A percentile compares a stretch with the other conserved stretches of the same genome.
phyloP scores from a whole-genome alignment of 371 early-diverging fungal species.

The Mucor irregularis region DNA sequence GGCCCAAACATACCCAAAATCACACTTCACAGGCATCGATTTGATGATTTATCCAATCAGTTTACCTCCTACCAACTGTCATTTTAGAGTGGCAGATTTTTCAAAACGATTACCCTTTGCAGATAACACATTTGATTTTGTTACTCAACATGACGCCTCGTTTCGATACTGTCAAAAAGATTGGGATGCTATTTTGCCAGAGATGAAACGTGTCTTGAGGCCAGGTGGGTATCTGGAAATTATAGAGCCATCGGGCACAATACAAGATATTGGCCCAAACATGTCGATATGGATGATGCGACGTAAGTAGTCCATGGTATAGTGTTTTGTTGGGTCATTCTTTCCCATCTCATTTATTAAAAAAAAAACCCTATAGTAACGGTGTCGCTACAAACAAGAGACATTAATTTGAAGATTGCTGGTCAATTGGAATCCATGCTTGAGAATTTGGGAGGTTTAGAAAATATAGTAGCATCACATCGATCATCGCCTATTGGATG shows the following conservation, averaged over 20 bases:
- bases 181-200: conserved; percentile 24
- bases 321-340: not conserved
- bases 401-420: conserved; percentile 31
- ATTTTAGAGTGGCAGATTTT: conserved; percentile 31
- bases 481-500: conserved; percentile 48
- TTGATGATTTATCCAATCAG: conserved; percentile 39
- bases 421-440: conserved; percentile 25
- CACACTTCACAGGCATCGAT: conserved; percentile 43
- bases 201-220: conserved; percentile 23
- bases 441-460: conserved; percentile 7
- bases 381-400: conserved; percentile 44
- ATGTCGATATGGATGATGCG: conserved; percentile 51
- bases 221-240: conserved; percentile 33
- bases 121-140: conserved; percentile 30
- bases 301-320: conserved; percentile 17
- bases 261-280: conserved; percentile 48
- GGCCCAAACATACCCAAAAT: conserved; percentile 39
- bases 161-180: conserved; percentile 24
- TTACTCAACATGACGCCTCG: conserved; percentile 25
- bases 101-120: conserved; percentile 31
- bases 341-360: not conserved
- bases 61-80: conserved; percentile 41
- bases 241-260: conserved; percentile 23
- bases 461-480: conserved; percentile 26
- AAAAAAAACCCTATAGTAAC: conserved; percentile 26